Percentiles rank a stretch among this genome's conserved stretches.
These are phyloP conservation scores for Alternaria rosae DNA, from an alignment of 2,329 filamentous ascomycete genomes.

Conservation along the genomic window DNA sequence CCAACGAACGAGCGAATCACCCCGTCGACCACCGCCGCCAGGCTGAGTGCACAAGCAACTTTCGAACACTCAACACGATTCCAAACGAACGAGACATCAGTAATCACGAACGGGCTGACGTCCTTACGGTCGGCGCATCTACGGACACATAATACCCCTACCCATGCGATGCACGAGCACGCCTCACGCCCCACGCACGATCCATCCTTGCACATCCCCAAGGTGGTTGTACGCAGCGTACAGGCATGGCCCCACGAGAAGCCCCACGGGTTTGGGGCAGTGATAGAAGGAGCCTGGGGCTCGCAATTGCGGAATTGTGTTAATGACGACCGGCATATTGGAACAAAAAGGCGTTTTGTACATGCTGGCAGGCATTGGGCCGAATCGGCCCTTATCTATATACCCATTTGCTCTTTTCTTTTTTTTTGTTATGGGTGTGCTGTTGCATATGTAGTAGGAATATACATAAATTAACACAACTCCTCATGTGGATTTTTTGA, in stretches of 20 bases:
- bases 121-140: neutral
- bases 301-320: neutral
- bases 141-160: neutral
- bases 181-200: neutral
- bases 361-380: neutral
- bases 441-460: neutral
- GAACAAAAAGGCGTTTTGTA: neutral
- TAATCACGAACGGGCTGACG: neutral
- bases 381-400: slow-evolving; percentile 1
- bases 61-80: neutral
- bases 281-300: neutral
- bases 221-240: neutral
- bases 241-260: neutral
- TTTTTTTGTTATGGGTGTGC: neutral
- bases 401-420: slow-evolving; percentile 13
- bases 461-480: neutral
- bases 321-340: neutral
- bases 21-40: slow-evolving; percentile 1
- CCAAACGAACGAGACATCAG: neutral
- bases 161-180: neutral
- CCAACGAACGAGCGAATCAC: slow-evolving; percentile 5
- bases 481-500: neutral
- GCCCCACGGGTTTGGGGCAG: neutral
- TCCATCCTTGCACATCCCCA: neutral
- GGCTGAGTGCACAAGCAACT: slow-evolving; percentile 1